Base-by-base conservation (phyloP, 768 basidiomycete genomes). In the Austroboletus eburneus region DNA sequence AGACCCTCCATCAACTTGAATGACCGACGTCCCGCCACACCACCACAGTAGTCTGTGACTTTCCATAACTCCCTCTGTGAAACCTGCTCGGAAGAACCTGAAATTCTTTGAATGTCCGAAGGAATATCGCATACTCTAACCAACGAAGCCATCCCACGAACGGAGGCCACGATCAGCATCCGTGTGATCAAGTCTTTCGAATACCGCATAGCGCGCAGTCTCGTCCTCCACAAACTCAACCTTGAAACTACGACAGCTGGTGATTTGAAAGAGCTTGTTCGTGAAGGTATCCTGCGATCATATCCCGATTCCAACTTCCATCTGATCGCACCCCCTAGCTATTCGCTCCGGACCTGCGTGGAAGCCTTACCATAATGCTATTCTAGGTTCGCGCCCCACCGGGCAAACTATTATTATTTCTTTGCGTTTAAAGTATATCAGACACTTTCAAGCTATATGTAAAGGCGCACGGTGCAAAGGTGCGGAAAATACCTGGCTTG, bases 381-480 rank as follows among this genome's bases (percentile, higher is more conserved):
- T 67, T 16, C 69, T 95, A 59, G 88, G 94, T 89, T 39, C 27
- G 39, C 44, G n/a, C 30, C 41, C 22, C n/a, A n/a, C 22, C 2
- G 17, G 13, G 16, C 21, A 37, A 25, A 12, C 18, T 7, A 9
- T 40, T 29, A 12, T 21, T 7, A 9, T 40, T 25, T 23, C 16
- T 25, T 16, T 25, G 32, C 32, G 43, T 49, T 45, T 38, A 24
- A 12, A 46, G 38, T 32, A 39, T 23, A 22, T 14, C 54, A 96
- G 94, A 99, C 66, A 94, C 94, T 10, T 57, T 98, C 48, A 99
- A 99, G 63, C 69, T 97, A 16, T 99, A 99, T 64, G 89, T 91
- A 4, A 84, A 83, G 62, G 96, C 95, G 2, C 95, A 98, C 61
- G 93, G 94, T 10, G 78, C 91, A 44, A 99, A 99, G 79, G 95